Percentiles rank a stretch among this genome's conserved stretches.
phyloP scores from a whole-genome alignment of 805 yeast genomes.

The Candida rishiriensis region DNA sequence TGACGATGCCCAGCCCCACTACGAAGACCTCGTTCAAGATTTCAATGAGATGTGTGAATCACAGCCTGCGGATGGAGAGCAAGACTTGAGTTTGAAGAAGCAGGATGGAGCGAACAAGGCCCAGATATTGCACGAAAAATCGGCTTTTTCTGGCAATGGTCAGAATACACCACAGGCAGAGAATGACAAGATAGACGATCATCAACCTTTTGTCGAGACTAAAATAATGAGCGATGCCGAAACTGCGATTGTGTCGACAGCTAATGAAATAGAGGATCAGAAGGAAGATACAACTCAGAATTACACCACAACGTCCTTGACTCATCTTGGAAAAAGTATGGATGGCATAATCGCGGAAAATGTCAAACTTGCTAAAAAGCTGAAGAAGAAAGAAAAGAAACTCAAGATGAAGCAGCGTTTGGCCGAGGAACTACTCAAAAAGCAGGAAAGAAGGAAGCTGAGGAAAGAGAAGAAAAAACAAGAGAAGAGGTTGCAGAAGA shows the following conservation, averaged over 20 bases:
- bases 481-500: constrained; percentile 2
- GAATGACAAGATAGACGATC: too few species aligned
- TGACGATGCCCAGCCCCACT: constrained; percentile 2
- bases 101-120: neutral
- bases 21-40: neutral
- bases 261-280: too few species aligned
- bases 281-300: too few species aligned
- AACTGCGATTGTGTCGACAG: too few species aligned
- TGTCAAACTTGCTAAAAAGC: constrained; percentile 1
- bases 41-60: too few species aligned
- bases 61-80: too few species aligned
- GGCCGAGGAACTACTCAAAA: neutral
- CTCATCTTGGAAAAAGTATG: neutral
- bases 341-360: neutral
- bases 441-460: constrained; percentile 1
- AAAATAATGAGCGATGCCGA: too few species aligned
- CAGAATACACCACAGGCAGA: too few species aligned
- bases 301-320: too few species aligned
- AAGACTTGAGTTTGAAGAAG: too few species aligned
- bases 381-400: constrained; percentile 1
- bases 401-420: neutral
- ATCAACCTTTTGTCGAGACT: too few species aligned
- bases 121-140: neutral
- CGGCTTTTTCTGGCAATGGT: too few species aligned
- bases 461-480: constrained; percentile 2